A percentile compares a stretch with the other conserved stretches of the same genome.
phyloP scores from a whole-genome alignment of 345 rosid genomes.

The Brassica carinata region DNA sequence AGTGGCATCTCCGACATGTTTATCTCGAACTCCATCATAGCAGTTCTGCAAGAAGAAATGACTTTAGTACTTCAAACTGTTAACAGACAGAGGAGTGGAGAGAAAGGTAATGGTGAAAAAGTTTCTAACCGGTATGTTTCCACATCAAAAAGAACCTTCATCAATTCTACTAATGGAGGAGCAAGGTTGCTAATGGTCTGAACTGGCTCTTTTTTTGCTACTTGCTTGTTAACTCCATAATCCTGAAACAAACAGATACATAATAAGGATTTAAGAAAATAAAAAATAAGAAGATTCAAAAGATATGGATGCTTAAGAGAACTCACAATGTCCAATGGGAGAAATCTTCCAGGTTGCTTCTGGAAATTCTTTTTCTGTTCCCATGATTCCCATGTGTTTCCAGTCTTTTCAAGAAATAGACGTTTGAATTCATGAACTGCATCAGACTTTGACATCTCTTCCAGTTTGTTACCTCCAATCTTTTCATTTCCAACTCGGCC shows the following conservation, averaged over 20 bases:
- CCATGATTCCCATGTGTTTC: conserved; percentile 93
- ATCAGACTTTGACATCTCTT: conserved; percentile 74
- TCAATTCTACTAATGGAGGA: conserved; percentile 66
- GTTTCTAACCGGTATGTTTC: conserved; percentile 76
- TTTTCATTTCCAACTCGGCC: conserved; percentile 90
- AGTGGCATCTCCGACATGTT: conserved; percentile 99
- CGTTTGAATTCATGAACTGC: conserved; percentile 68
- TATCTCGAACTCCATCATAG: conserved; percentile 97
- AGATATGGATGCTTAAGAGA: conserved; percentile 26
- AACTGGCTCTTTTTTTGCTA: conserved; percentile 45
- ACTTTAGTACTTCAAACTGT: conserved; percentile 10
- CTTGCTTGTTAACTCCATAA: conserved; percentile 80
- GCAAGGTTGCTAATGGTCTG: conserved; percentile 65
- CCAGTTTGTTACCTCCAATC: conserved; percentile 83
- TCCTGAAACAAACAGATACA: conserved; percentile 54
- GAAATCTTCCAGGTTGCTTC: conserved; percentile 87
- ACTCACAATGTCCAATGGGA: conserved; percentile 87
- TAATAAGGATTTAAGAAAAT: neutral
- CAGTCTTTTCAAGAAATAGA: conserved; percentile 88
- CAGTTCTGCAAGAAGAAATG: conserved; percentile 62
- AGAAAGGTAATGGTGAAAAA: conserved; percentile 6
- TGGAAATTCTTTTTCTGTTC: conserved; percentile 70
- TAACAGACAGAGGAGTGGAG: conserved; percentile 18
- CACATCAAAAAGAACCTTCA: conserved; percentile 91
- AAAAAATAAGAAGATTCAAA: neutral